Evolutionary conservation across 176 grass and related monocot species (phyloP), one percentile per base, ranked within the genome.

Genomic region (Eremochloa ophiuroides): DNA sequence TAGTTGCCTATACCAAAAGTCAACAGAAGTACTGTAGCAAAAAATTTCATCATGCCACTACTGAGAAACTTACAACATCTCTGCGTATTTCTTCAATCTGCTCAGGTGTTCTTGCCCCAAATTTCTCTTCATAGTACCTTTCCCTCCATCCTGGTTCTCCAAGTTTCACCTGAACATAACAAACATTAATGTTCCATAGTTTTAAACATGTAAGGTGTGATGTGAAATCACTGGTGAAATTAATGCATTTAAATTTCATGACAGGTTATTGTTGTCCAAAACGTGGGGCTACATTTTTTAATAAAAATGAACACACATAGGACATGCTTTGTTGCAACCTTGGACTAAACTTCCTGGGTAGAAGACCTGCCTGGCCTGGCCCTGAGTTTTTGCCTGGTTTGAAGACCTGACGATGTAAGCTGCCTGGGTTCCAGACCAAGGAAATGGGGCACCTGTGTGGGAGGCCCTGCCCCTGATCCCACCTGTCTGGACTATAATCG

Each of bases 141-240:
- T 99, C 87, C 87, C 87, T 99, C 96, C 96, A 99, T 88, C 96
- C 96, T 66, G 96, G 56, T 73, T 93, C 88, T 87, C 96, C 96
- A 59, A 99, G 86, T 85, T 95, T 99, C 38, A 99, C 89, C 96
- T 99, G 67, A 78, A 61, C 53, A 38, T 69, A 86, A 87, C 16
- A 81, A 90, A 79, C 2, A 82, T 59, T 34, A 68, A 67, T 59
- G 48, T 73, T 66, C 8, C 7, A 51, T 55, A 46, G 31, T 46
- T 80, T 56, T 73, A 46, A 44, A 68, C 59, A 50, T 72, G 20
- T 43, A 79, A 31, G 55, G 16, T 46, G 40, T 53, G 59, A 22
- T 46, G 40, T 53, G 59, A 22, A 69, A 76, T 40, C 51, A 74
- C 76, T 41, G 67, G 60, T 20, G n/a, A 35, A 77, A 50, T 13